These are phyloP conservation scores for Hydnum rufescens DNA, from an alignment of 768 basidiomycete species.

Conservation along the genomic window DNA sequence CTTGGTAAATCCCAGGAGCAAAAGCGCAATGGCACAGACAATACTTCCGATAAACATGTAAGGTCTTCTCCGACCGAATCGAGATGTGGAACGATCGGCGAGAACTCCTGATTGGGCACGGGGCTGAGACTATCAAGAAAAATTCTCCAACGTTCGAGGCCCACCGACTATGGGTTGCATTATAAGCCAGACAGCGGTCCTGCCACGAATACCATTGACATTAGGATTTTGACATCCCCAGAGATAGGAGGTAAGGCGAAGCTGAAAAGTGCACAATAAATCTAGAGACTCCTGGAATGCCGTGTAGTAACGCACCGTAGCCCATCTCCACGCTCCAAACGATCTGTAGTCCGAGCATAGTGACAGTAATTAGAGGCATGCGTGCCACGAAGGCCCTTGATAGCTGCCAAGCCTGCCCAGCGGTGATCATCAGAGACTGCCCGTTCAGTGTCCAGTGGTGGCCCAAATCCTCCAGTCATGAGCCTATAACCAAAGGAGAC, in stretches of 20 bases:
- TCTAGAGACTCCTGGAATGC: no score
- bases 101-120: slow-evolving; percentile 28
- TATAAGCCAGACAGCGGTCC: slow-evolving; percentile 72
- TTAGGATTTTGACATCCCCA: slow-evolving; percentile 69
- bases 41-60: slow-evolving; percentile 58
- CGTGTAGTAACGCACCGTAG: slow-evolving; percentile 30
- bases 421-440: no score
- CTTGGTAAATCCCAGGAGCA: slow-evolving; percentile 67
- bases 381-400: slow-evolving; percentile 44
- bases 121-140: not conserved
- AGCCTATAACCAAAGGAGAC: no score
- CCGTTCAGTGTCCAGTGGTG: no score
- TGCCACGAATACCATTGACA: slow-evolving; percentile 83
- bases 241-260: slow-evolving; percentile 75
- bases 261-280: slow-evolving; percentile 23
- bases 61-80: slow-evolving; percentile 68
- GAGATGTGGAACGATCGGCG: slow-evolving; percentile 66
- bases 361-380: slow-evolving; percentile 54
- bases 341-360: slow-evolving; percentile 67
- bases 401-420: slow-evolving; percentile 34
- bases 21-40: slow-evolving; percentile 48
- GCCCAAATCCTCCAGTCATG: no score
- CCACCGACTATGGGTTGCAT: slow-evolving; percentile 77
- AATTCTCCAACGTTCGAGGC: slow-evolving; percentile 3
- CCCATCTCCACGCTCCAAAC: slow-evolving; percentile 94